Evolutionary conservation across 352 stramenopile species (phyloP).

Genomic region (Pythium brassicae): DNA sequence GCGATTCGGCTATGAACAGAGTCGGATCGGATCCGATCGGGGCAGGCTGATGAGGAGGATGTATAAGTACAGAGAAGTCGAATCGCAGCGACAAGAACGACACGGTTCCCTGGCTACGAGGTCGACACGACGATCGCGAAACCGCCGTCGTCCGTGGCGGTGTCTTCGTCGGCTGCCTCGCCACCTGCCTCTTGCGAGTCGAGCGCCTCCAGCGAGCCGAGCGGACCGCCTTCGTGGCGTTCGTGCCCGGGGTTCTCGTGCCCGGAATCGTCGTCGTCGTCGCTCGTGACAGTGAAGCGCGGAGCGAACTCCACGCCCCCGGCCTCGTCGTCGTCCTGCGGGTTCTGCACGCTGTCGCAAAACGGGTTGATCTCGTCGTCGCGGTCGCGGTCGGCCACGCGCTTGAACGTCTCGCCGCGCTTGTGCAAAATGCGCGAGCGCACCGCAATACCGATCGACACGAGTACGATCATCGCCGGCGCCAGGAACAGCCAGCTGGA

Average conservation of each 20-base stretch:
- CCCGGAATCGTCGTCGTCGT: conserved; percentile 12
- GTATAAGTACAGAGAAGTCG: too few species aligned
- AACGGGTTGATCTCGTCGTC: conserved; percentile 82
- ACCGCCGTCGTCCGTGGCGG: not conserved
- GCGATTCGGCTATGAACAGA: too few species aligned
- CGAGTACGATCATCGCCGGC: conserved; percentile 32
- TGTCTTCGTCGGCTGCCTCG: not conserved
- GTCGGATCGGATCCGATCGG: too few species aligned
- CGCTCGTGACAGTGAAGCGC: conserved; percentile 20
- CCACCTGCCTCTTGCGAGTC: not conserved
- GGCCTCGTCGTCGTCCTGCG: conserved; percentile 21
- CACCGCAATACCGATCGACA: conserved; percentile 36
- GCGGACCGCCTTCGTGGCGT: too few species aligned
- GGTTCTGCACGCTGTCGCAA: conserved; percentile 22
- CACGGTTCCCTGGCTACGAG: too few species aligned
- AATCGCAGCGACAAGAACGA: too few species aligned
- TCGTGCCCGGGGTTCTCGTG: conserved; percentile 4
- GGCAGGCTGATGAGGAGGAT: too few species aligned
- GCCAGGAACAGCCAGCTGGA: conserved; percentile 47
- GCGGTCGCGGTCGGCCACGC: conserved; percentile 27
- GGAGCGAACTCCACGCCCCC: conserved; percentile 30
- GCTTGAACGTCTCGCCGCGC: conserved; percentile 24
- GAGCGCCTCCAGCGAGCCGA: not conserved
- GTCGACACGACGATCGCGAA: conserved; percentile 7
- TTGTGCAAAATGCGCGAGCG: conserved; percentile 11